phyloP scores from a whole-genome alignment of 2,329 filamentous ascomycete species.

The Ascochyta clinopodiicola region DNA sequence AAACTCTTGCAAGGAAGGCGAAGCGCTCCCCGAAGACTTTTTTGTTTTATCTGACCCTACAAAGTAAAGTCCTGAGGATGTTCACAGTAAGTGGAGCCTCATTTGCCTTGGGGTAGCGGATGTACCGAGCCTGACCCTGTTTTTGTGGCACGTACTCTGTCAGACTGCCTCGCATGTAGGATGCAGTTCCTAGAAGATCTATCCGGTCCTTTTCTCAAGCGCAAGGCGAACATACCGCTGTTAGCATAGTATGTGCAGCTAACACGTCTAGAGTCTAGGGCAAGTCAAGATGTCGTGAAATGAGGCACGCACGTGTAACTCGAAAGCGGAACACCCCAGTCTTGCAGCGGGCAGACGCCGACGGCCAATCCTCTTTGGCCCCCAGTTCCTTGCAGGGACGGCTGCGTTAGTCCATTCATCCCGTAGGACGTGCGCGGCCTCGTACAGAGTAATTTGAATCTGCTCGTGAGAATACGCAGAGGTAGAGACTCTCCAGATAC shows the following conservation, averaged over 20 bases:
- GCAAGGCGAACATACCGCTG: background rate
- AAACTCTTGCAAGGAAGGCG: slow-evolving; percentile 3
- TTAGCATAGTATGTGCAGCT: background rate
- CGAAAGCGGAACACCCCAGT: background rate
- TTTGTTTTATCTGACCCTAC: slow-evolving; percentile 5
- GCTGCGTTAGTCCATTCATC: background rate
- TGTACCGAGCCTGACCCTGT: background rate
- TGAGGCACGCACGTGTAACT: background rate
- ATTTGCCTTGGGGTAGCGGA: background rate
- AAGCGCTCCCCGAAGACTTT: background rate
- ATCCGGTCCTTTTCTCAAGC: background rate
- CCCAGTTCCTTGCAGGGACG: background rate
- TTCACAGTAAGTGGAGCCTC: background rate
- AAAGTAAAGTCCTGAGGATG: background rate
- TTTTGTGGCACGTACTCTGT: background rate
- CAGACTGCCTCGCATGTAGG: background rate
- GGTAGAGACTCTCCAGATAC: background rate
- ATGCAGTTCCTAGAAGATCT: background rate
- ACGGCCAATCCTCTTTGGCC: background rate
- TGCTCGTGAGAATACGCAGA: background rate
- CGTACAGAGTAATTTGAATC: background rate
- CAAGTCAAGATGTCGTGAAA: background rate
- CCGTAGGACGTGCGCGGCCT: background rate
- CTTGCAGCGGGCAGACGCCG: background rate
- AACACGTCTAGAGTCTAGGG: background rate